Conservation (phyloP, 257 asterid genomes). For the Coffea eugenioides region DNA sequence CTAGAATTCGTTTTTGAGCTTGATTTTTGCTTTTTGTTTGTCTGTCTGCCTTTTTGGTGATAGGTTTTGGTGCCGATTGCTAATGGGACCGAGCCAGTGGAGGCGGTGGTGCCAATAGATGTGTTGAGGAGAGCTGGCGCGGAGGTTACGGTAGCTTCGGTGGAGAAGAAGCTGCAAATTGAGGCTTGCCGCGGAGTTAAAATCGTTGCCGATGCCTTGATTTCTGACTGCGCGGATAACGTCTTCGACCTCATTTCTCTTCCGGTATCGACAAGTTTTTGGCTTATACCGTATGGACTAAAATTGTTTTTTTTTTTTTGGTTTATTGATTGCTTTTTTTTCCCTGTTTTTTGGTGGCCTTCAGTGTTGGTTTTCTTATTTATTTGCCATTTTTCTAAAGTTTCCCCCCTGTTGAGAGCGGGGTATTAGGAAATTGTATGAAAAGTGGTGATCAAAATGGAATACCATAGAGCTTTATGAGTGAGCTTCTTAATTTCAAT, state of each 20-base stretch:
- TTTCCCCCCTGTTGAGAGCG: no score
- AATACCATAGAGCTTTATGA: background rate
- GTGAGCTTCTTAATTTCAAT: background rate
- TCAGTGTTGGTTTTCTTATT: background rate
- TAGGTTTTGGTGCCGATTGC: conserved; percentile 98
- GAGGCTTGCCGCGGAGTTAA: conserved; percentile 75
- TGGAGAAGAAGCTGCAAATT: conserved; percentile 68
- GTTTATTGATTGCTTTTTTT: no score
- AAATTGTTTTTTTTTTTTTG: no score
- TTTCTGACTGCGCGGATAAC: conserved; percentile 66
- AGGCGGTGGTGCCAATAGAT: conserved; percentile 84
- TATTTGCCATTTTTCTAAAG: background rate
- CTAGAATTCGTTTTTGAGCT: background rate
- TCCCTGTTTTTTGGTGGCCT: background rate
- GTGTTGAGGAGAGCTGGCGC: conserved; percentile 92
- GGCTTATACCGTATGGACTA: no score
- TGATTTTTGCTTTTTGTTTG: background rate
- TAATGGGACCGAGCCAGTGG: conserved; percentile 92
- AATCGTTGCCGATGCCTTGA: conserved; percentile 80
- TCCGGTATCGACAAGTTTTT: conserved; percentile 41
- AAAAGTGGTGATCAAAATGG: no score
- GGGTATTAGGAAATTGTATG: no score
- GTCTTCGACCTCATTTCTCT: conserved; percentile 81
- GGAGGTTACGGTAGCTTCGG: conserved; percentile 91
- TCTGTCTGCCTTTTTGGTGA: background rate